phyloP scores from a whole-genome alignment of 2,329 filamentous ascomycete species.

The Ceratocystis smalleyi region DNA sequence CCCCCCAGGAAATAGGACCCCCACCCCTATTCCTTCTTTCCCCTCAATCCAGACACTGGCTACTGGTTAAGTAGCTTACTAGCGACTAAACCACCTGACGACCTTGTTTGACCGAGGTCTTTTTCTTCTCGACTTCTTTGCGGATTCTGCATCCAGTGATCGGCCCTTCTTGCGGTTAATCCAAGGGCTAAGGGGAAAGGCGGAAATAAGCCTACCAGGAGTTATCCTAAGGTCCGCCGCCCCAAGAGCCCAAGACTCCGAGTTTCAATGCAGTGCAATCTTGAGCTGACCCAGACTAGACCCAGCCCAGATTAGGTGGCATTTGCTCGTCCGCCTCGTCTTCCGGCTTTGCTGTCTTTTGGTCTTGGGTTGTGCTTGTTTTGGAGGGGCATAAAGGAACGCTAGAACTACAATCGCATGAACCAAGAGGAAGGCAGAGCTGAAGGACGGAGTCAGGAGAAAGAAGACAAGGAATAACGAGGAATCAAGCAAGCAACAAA shows the following conservation, averaged over 20 bases:
- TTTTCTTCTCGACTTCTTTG: neutral
- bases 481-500: neutral
- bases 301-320: neutral
- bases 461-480: neutral
- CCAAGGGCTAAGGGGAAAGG: neutral
- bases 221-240: neutral
- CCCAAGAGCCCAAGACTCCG: neutral
- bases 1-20: neutral
- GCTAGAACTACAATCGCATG: neutral
- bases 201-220: neutral
- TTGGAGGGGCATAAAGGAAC: neutral
- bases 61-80: neutral
- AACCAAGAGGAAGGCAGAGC: neutral
- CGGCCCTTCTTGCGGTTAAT: conserved; percentile 4
- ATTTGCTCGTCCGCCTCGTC: neutral
- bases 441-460: neutral
- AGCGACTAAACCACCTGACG: neutral
- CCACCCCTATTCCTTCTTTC: conserved; percentile 2
- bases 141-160: neutral
- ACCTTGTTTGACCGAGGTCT: neutral
- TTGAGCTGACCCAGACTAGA: neutral
- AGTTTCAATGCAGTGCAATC: neutral
- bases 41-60: neutral
- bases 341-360: neutral
- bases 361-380: neutral